Evolutionary conservation across 768 basidiomycete species (phyloP).

Genomic region (Kockovaella imperatae): DNA sequence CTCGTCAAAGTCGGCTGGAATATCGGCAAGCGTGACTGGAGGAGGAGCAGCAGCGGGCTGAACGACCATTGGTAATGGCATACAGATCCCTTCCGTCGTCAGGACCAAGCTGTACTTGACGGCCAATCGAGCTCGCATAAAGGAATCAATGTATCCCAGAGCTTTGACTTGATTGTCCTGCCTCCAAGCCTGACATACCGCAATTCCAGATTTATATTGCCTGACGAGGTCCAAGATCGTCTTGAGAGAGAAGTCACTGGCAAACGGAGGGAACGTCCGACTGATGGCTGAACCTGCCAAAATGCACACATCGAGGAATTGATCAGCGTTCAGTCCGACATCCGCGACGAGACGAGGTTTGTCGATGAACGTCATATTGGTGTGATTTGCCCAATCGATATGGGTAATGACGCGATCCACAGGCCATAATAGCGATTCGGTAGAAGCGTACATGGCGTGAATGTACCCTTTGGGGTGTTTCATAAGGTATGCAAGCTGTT

Average conservation of each 20-base stretch:
- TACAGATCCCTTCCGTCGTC: conserved; percentile 59
- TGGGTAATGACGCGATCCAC: conserved; percentile 65
- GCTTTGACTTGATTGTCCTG: conserved; percentile 71
- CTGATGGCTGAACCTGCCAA: conserved; percentile 76
- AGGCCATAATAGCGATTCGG: conserved; percentile 82
- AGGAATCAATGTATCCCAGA: conserved; percentile 72
- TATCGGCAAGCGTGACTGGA: conserved; percentile 71
- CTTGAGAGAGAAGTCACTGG: conserved; percentile 39
- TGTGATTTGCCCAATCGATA: conserved; percentile 57
- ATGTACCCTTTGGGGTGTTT: conserved; percentile 88
- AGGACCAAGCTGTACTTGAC: conserved; percentile 86
- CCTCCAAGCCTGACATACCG: conserved; percentile 34
- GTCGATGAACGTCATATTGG: conserved; percentile 67
- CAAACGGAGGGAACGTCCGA: conserved; percentile 49
- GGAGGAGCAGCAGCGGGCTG: conserved; percentile 62
- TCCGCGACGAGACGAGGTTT: conserved; percentile 66
- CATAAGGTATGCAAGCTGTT: conserved; percentile 84
- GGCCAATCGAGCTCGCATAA: conserved; percentile 80
- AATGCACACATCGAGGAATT: conserved; percentile 89
- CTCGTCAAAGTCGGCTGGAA: conserved; percentile 84
- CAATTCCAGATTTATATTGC: conserved; percentile 73
- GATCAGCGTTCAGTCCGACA: conserved; percentile 66
- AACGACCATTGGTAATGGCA: conserved; percentile 55
- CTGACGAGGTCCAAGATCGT: conserved; percentile 76
- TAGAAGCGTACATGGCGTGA: conserved; percentile 85